Percentiles rank a stretch among this genome's conserved stretches.
Evolutionary conservation across 148 eudicot genomes (phyloP).

Genomic region (Camellia lanceoleosa): DNA sequence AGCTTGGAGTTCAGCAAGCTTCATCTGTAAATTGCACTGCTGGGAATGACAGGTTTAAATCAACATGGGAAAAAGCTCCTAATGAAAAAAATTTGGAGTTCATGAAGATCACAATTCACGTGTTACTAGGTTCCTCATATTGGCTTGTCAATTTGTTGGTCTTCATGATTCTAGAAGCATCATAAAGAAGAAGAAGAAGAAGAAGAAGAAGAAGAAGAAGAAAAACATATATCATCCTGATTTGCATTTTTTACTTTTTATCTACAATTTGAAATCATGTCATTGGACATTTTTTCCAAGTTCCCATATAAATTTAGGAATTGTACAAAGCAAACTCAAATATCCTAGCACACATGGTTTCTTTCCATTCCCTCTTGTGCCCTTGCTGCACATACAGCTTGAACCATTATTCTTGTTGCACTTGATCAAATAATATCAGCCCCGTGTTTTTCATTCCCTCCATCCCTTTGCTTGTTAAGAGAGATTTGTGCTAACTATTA

Average conservation of each 20-base stretch:
- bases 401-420: not conserved
- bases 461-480: constrained; percentile 54
- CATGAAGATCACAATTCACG: not conserved
- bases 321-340: not conserved
- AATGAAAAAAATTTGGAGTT: too few relatives aligned
- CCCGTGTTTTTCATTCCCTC: constrained; percentile 9
- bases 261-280: too few relatives aligned
- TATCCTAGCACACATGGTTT: not conserved
- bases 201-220: too few relatives aligned
- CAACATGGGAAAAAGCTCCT: too few relatives aligned
- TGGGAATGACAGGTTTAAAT: too few relatives aligned
- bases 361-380: not conserved
- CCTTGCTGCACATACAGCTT: not conserved
- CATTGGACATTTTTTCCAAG: not conserved
- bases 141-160: not conserved
- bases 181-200: not conserved
- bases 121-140: not conserved
- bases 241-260: too few relatives aligned
- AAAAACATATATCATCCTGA: not conserved
- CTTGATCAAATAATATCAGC: constrained; percentile 37
- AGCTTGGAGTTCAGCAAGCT: not conserved
- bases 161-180: not conserved
- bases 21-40: too few relatives aligned
- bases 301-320: not conserved
- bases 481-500: not conserved